Conservation (phyloP, 148 eudicot species). For the Arctostaphylos glauca region DNA sequence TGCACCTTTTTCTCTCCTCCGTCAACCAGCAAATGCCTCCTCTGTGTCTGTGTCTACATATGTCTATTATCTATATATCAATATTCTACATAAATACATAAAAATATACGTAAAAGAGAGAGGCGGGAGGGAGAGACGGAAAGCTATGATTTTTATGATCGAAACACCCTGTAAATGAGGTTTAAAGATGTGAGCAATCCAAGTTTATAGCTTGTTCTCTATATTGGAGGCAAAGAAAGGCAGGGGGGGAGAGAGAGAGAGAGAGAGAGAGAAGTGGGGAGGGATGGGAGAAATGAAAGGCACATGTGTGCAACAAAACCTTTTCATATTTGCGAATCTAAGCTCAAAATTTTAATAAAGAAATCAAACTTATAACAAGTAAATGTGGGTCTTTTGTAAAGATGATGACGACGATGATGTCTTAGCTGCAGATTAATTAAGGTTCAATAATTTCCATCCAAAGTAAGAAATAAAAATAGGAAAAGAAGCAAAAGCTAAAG, state of each 20-base stretch:
- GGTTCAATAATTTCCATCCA: background rate
- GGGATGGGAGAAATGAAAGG: slow-evolving; percentile 9
- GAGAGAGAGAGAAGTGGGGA: background rate
- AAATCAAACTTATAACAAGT: background rate
- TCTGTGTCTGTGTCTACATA: background rate
- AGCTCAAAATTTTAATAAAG: background rate
- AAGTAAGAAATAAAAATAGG: background rate
- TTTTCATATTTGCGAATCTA: slow-evolving; percentile 1
- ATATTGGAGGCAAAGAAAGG: background rate
- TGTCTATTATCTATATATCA: background rate
- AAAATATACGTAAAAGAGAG: background rate
- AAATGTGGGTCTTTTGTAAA: slow-evolving; percentile 4
- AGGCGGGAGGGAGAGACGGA: background rate
- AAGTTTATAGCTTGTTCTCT: background rate
- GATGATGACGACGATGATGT: slow-evolving; percentile 4
- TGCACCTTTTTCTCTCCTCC: slow-evolving; percentile 11
- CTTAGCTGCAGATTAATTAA: background rate
- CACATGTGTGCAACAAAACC: slow-evolving; percentile 35
- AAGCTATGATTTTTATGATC: background rate
- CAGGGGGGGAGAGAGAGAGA: background rate
- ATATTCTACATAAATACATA: background rate
- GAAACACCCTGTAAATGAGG: slow-evolving; percentile 7
- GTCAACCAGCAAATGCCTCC: slow-evolving; percentile 2
- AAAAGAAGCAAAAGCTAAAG: background rate
- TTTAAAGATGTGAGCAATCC: background rate